Evolutionary conservation across 83 land plant species (phyloP).

Genomic region (Picea abies): DNA sequence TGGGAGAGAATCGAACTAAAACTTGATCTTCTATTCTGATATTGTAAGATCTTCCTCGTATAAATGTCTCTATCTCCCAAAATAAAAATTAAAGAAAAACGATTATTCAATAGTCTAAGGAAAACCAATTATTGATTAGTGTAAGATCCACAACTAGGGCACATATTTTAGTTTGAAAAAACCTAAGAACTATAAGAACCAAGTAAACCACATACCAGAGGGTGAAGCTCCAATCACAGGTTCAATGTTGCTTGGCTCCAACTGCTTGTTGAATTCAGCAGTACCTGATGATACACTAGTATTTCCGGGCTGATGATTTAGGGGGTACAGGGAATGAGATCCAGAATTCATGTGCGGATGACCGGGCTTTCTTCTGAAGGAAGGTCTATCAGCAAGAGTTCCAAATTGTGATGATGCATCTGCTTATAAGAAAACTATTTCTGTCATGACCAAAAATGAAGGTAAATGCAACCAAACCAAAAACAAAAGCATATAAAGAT

Average conservation of each 20-base stretch:
- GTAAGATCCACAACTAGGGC: background rate
- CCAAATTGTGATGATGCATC: constrained; percentile 18
- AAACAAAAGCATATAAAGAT: background rate
- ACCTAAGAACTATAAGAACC: background rate
- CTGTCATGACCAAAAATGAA: background rate
- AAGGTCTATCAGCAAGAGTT: no score
- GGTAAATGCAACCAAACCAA: background rate
- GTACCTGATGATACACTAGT: no score
- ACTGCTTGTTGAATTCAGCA: no score
- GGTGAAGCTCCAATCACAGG: no score
- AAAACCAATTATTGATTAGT: background rate
- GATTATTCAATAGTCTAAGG: no score
- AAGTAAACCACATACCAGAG: no score
- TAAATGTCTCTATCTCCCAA: constrained; percentile 68
- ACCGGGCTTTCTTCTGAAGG: no score
- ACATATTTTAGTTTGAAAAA: background rate
- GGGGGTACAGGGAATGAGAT: no score
- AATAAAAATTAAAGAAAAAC: background rate
- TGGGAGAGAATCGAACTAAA: constrained; percentile 94
- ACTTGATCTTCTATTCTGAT: constrained; percentile 92
- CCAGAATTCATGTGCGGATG: no score
- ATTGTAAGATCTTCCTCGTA: constrained; percentile 91
- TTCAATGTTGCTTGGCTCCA: no score
- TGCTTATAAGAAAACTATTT: background rate
- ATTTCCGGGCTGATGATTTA: no score